A percentile compares a stretch with the other conserved stretches of the same genome.
These are phyloP conservation scores for Barnettozyma hawaiiensis DNA, from an alignment of 1,139 yeast genomes.

Conservation along the genomic window DNA sequence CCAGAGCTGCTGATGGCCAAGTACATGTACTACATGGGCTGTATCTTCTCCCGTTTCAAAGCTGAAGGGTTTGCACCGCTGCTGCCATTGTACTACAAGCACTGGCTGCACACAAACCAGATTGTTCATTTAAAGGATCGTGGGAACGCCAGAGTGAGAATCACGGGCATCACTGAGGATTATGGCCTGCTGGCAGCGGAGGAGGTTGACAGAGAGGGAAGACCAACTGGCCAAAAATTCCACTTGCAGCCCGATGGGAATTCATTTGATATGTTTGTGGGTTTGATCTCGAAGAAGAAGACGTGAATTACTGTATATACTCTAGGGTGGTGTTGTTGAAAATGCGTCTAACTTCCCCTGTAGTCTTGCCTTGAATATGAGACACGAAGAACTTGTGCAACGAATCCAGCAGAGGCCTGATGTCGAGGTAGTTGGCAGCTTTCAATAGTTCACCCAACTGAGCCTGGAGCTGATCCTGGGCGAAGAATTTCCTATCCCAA, in stretches of 20 bases:
- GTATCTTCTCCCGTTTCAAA: slow-evolving; percentile 52
- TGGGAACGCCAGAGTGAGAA: slow-evolving; percentile 50
- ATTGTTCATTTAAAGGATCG: slow-evolving; percentile 44
- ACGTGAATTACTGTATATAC: no score
- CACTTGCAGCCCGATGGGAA: slow-evolving; percentile 96
- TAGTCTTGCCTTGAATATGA: neutral
- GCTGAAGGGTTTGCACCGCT: slow-evolving; percentile 64
- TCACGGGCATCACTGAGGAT: slow-evolving; percentile 77
- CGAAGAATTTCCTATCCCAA: neutral
- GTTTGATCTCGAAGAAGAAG: slow-evolving; percentile 67
- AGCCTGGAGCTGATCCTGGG: neutral
- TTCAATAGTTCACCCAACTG: neutral
- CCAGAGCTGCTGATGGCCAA: slow-evolving; percentile 68
- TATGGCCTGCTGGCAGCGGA: slow-evolving; percentile 78
- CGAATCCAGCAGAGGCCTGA: neutral
- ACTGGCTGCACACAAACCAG: slow-evolving; percentile 84
- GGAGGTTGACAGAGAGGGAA: slow-evolving; percentile 44
- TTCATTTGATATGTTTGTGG: slow-evolving; percentile 91
- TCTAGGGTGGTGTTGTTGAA: neutral
- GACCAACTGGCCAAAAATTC: slow-evolving; percentile 46
- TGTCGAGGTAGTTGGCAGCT: neutral
- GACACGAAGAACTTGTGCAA: neutral
- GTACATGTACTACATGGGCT: slow-evolving; percentile 60
- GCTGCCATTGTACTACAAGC: slow-evolving; percentile 65
- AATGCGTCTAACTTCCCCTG: neutral